These are phyloP conservation scores for Oxyria digyna DNA, from an alignment of 148 eudicot species.

Conservation along the genomic window DNA sequence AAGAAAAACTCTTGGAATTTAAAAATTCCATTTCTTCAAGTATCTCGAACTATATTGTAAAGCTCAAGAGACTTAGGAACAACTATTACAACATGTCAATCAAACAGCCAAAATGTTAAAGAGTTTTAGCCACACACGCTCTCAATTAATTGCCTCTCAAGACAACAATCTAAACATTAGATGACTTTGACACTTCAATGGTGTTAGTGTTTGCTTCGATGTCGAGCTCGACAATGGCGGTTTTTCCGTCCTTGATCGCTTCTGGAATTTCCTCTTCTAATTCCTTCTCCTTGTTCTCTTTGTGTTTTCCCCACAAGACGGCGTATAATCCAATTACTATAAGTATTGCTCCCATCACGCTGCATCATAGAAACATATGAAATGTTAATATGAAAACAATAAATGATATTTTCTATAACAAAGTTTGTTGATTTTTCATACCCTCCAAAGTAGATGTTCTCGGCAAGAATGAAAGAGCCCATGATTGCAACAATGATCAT, in stretches of 20 bases:
- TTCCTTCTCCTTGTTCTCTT: conserved; percentile 14
- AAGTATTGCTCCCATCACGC: conserved; percentile 12
- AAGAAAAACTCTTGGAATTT: neutral
- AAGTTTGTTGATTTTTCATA: too few relatives aligned
- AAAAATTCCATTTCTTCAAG: neutral
- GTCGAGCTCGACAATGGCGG: conserved; percentile 15
- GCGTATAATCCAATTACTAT: conserved; percentile 17
- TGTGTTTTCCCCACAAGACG: conserved; percentile 21
- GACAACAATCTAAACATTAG: neutral
- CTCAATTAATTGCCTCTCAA: neutral
- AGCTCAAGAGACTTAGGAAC: neutral
- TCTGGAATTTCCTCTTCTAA: conserved; percentile 7
- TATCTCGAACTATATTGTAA: neutral
- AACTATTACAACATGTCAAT: too few relatives aligned
- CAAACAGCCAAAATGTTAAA: neutral
- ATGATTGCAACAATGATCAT: conserved; percentile 95
- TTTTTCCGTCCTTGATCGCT: neutral
- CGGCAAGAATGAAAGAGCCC: conserved; percentile 93
- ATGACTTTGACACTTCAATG: neutral
- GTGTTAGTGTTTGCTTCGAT: conserved; percentile 23
- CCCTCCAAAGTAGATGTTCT: conserved; percentile 84
- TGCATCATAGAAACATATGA: neutral
- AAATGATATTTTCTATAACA: too few relatives aligned
- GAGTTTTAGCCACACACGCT: neutral
- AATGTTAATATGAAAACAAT: neutral